phyloP scores from a whole-genome alignment of 257 asterid species.

The Orobanche coerulescens region DNA sequence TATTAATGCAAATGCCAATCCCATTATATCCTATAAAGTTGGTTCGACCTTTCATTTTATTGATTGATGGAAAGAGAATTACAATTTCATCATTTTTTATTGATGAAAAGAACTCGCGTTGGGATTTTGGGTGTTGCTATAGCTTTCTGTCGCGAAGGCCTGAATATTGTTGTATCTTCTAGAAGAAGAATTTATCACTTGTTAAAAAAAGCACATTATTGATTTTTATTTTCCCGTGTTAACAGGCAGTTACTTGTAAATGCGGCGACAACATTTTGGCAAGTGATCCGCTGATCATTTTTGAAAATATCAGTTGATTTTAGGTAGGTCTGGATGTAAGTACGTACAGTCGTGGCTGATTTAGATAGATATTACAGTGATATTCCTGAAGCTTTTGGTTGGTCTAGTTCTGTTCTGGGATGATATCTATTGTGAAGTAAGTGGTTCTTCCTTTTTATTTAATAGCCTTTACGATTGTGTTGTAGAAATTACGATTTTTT shows the following conservation, averaged over 20 bases:
- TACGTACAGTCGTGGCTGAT: conserved; percentile 33
- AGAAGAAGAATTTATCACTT: not conserved
- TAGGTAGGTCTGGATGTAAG: conserved; percentile 34
- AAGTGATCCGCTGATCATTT: conserved; percentile 16
- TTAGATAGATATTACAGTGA: conserved; percentile 28
- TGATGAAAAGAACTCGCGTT: not conserved
- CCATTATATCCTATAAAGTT: not conserved
- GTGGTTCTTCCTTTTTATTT: conserved; percentile 9
- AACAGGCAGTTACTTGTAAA: conserved; percentile 35
- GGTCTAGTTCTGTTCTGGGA: conserved; percentile 17
- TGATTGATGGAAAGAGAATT: not conserved
- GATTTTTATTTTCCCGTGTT: conserved; percentile 6
- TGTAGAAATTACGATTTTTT: not conserved
- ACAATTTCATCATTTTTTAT: not conserved
- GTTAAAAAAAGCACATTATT: not conserved
- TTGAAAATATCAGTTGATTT: conserved; percentile 24
- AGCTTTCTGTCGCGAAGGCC: not conserved
- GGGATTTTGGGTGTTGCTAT: not conserved
- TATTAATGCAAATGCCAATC: not conserved
- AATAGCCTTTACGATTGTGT: not conserved
- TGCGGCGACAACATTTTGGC: conserved; percentile 21
- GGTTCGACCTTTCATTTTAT: not conserved
- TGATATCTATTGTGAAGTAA: conserved; percentile 22
- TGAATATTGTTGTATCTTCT: not conserved
- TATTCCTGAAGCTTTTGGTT: conserved; percentile 18